Evolutionary conservation across 257 asterid species (phyloP).

Genomic region (Gentiana macrophylla): DNA sequence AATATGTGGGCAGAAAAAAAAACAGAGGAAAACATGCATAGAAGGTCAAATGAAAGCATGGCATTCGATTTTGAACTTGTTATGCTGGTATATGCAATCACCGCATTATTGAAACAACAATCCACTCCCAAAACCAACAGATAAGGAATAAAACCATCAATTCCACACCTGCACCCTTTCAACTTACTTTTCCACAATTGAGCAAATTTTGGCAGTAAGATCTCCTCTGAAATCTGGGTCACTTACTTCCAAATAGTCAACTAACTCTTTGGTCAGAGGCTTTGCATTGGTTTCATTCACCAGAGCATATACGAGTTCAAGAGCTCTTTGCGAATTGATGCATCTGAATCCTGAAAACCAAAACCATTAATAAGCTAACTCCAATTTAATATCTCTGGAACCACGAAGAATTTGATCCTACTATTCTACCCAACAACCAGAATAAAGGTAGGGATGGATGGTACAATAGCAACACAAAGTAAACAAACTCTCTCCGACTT

Average conservation of each 20-base stretch:
- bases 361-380: slow-evolving; percentile 2
- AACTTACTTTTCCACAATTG: slow-evolving; percentile 95
- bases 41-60: no score
- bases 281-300: slow-evolving; percentile 83
- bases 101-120: background rate
- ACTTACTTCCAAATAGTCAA: slow-evolving; percentile 83
- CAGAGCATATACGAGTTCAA: slow-evolving; percentile 88
- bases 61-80: no score
- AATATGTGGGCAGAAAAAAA: no score
- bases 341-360: slow-evolving; percentile 83
- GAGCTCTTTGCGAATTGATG: slow-evolving; percentile 97
- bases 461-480: background rate
- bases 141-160: background rate
- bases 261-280: slow-evolving; percentile 79
- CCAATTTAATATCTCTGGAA: background rate
- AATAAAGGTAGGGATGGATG: background rate
- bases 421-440: slow-evolving; percentile 1
- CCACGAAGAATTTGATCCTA: background rate
- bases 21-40: no score
- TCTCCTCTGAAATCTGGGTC: slow-evolving; percentile 90
- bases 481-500: background rate
- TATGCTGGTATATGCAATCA: no score
- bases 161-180: slow-evolving; percentile 1
- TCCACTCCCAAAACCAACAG: slow-evolving; percentile 1
- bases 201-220: slow-evolving; percentile 87